Base-by-base conservation (phyloP, 768 basidiomycete genomes). In the Podaxis carcinomalis region DNA sequence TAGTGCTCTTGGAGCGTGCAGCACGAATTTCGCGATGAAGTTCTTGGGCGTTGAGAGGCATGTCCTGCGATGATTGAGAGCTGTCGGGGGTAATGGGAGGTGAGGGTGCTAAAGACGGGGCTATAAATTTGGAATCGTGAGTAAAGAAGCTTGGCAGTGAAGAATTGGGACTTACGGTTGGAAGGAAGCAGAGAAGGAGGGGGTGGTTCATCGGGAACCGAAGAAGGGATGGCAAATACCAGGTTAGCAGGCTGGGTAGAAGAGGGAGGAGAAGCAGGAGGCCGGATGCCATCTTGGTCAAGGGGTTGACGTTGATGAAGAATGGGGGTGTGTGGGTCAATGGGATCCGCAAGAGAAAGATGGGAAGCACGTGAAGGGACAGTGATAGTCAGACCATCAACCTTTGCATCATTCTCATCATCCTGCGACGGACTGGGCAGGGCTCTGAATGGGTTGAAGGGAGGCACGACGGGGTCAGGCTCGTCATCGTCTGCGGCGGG, bases 341-440 rank as follows among this genome's bases (percentile, higher is more conserved):
- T 71, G 7, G 70, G 72, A 54, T 74, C 72, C 2, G 70, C 70
- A n/a, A 71, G 36, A 36, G 71, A 68, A 19, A 61, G 11, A 7
- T 65, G 61, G 47, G 65, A 66, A 49, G 61, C 55, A 42, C 64
- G 62, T 56, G 23, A 62, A 49, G 10, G n/a, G 19, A 60, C 46
- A 51, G 36, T 58, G 63, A 54, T 55, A 46, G 21, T 59, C 51
- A 44, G 44, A 50, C 47, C 52, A 47, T 57, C 54, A 23, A 42
- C 55, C 25, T 47, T 54, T 19, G 25, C 51, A 44, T 66, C 62
- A 36, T 66, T 66, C 42, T 63, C 64, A 21, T 68, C 66, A 35
- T 69, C 63, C 21, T 5, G 36, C 19, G 9, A 11, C 11, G 16
- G 11, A 4, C 19, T 35, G 5, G 37, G 19, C 35, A 51, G 32